phyloP scores from a whole-genome alignment of 306 rosid genomes.

The Cucumis cinereus region DNA sequence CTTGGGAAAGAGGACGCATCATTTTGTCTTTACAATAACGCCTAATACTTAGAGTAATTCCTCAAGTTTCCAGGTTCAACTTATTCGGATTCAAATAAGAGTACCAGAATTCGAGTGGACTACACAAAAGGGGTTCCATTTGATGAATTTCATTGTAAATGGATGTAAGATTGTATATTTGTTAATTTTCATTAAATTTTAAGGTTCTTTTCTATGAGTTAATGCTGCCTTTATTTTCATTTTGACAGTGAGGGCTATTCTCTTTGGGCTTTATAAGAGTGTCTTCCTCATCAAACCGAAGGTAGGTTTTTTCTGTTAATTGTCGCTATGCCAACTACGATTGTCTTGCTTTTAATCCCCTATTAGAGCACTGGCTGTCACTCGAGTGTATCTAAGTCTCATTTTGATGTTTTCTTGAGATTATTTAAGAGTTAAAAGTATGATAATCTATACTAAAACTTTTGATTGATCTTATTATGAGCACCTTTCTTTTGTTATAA shows the following conservation, averaged over 20 bases:
- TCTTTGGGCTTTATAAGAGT: constrained; percentile 45
- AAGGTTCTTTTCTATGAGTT: not conserved
- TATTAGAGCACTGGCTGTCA: not conserved
- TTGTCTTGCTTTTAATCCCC: not conserved
- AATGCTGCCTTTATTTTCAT: not conserved
- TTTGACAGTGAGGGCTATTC: constrained; percentile 53
- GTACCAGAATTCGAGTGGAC: constrained; percentile 79
- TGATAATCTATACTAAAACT: not conserved
- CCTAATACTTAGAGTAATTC: not conserved
- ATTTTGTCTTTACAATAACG: not conserved
- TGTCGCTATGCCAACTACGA: not conserved
- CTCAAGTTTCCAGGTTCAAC: constrained; percentile 37
- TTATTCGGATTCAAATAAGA: constrained; percentile 55
- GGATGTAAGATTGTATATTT: constrained; percentile 34
- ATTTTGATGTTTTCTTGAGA: not conserved
- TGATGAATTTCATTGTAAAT: constrained; percentile 62
- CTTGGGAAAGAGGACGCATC: not conserved
- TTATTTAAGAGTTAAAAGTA: not conserved
- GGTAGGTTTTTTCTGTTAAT: constrained; percentile 24
- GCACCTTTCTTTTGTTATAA: not conserved
- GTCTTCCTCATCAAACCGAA: constrained; percentile 39
- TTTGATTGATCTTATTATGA: not conserved
- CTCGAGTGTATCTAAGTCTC: not conserved
- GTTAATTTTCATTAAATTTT: not conserved
- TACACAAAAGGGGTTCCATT: constrained; percentile 70